Evolutionary conservation across 306 rosid genomes (phyloP).

Genomic region (Rosa persica): DNA sequence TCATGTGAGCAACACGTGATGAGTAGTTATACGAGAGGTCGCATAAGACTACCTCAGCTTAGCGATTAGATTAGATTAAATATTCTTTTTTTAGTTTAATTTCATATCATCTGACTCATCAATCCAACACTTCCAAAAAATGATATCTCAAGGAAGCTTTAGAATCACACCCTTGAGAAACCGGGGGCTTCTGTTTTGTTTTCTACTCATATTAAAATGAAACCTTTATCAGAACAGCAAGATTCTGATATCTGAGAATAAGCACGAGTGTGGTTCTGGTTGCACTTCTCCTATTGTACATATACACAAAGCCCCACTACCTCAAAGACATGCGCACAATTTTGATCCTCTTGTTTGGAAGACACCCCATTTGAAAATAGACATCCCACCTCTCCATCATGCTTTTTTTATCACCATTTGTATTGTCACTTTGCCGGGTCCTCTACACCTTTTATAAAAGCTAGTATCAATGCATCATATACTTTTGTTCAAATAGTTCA

Average conservation of each 20-base stretch:
- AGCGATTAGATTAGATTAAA: background rate
- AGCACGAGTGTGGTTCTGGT: conserved; percentile 24
- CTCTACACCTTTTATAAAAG: conserved; percentile 7
- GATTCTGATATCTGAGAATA: conserved; percentile 36
- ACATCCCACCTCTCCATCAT: conserved; percentile 12
- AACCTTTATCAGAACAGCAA: conserved; percentile 6
- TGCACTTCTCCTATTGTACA: conserved; percentile 26
- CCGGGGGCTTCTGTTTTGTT: background rate
- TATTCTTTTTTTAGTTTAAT: background rate
- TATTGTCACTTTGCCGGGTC: conserved; percentile 15
- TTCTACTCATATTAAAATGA: background rate
- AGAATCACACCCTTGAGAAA: conserved; percentile 22
- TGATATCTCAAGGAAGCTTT: conserved; percentile 27
- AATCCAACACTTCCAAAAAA: conserved; percentile 40
- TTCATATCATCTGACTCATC: conserved; percentile 39
- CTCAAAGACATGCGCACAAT: conserved; percentile 12
- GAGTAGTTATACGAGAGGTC: too few relatives aligned
- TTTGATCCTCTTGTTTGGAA: conserved; percentile 26
- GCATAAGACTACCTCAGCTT: background rate
- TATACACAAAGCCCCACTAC: conserved; percentile 20
- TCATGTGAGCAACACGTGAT: too few relatives aligned
- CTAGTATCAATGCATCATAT: background rate
- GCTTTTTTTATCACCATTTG: conserved; percentile 22
- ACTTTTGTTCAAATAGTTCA: background rate
- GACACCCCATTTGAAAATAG: conserved; percentile 14